These are phyloP conservation scores for Ustilago nuda DNA, from an alignment of 1,284 basidiomycete species.

Conservation along the genomic window DNA sequence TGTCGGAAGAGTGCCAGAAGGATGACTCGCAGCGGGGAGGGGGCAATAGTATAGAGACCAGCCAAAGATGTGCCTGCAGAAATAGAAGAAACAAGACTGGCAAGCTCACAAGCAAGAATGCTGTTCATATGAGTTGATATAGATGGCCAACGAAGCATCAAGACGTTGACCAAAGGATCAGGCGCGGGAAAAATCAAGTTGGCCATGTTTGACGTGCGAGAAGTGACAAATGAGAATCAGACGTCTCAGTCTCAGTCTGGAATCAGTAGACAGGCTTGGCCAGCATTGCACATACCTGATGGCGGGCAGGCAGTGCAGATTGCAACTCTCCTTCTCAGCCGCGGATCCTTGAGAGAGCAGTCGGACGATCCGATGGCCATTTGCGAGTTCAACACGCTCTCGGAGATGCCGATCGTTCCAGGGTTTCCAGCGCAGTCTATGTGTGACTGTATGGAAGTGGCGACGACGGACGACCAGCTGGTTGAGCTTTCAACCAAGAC, in stretches of 20 bases:
- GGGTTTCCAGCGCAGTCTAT: too few species aligned
- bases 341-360: not conserved
- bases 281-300: conserved; percentile 34
- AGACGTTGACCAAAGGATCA: not conserved
- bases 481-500: conserved; percentile 13
- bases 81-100: not conserved
- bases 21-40: not conserved
- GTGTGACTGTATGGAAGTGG: too few species aligned
- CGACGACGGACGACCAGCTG: not conserved
- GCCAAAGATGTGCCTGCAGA: not conserved
- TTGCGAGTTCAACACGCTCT: not conserved
- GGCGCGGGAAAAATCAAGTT: not conserved
- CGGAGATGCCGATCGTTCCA: not conserved
- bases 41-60: not conserved
- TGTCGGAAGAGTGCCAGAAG: not conserved
- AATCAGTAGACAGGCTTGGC: not conserved
- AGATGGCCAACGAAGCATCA: too few species aligned
- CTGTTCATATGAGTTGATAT: not conserved
- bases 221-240: not conserved
- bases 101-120: not conserved
- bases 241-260: not conserved
- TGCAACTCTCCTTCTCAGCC: not conserved
- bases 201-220: conserved; percentile 15
- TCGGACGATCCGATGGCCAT: not conserved
- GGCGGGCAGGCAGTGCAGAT: conserved; percentile 3